Evolutionary conservation across 2,329 filamentous ascomycete species (phyloP), one percentile per base, ranked within the genome.

Genomic region (Sclerotinia minor): DNA sequence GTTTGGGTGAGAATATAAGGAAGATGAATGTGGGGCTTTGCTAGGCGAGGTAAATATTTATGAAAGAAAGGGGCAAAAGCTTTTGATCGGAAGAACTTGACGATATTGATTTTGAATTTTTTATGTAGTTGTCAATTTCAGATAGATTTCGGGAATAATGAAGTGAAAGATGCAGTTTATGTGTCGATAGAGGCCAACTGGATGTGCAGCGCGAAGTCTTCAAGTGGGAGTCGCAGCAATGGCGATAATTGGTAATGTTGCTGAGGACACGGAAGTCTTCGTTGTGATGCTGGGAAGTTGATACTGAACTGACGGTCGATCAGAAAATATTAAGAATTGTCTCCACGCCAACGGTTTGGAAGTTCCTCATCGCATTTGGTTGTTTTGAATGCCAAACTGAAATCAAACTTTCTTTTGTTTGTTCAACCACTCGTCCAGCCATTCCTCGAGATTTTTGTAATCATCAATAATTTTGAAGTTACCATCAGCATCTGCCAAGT

Each of bases 341-440:
- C 3, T 13, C 53, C 19, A 38, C 8, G n/a, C 32, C 19, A n/a
- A 13, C 4, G 4, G 2, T 50, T 1, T 9, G 1, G 8, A 35
- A 26, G 49, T 2, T 60, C 26, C 17, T 3, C 7, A 3, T 35
- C 32, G 6, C 26, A 5, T 17, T 44, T n/a, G 8, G 35, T 38
- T 41, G 11, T 5, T 26, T 8, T 4, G 5, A 19, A 9, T 57
- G 1, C 9, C 29, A n/a, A 57, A 9, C 24, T 4, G 6, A 17
- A 21, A 53, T 60, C 24, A 60, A 47, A 60, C 38, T 19, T 26
- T 26, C 17, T n/a, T 32, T 29, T 47, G 41, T 21, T 61, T 49
- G 5, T 61, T 61, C 41, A 61, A 49, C 26, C 45, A n/a, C 15
- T 29, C 13, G 4, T 61, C 21, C 3, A 61, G 58, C 59, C 59